phyloP scores from a whole-genome alignment of 1,284 basidiomycete genomes.

The Dichomitus squalens region DNA sequence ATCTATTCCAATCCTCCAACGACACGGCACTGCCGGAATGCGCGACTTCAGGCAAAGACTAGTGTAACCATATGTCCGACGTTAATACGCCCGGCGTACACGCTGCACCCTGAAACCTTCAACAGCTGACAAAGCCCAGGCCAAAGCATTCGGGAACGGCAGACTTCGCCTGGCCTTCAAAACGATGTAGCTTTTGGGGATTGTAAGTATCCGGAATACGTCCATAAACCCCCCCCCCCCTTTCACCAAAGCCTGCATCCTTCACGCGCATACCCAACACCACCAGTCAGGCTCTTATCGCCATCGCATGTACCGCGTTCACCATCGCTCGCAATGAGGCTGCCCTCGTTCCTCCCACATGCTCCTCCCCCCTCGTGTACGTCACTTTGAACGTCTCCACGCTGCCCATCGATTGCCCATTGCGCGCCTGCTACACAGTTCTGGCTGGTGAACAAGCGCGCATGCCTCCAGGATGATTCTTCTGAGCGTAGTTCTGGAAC shows the following conservation, averaged over 20 bases:
- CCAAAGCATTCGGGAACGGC: no score
- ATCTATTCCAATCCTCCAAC: no score
- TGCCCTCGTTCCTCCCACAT: conserved; percentile 20
- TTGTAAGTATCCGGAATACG: background rate
- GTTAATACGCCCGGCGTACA: no score
- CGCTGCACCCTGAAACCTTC: no score
- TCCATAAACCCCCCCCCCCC: background rate
- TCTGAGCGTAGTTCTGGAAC: background rate
- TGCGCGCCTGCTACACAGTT: background rate
- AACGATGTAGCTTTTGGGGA: background rate
- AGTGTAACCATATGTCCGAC: no score
- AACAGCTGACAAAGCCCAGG: no score
- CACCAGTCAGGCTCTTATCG: conserved; percentile 14
- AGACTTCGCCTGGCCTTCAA: background rate
- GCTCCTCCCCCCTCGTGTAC: conserved; percentile 3
- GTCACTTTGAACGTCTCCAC: background rate
- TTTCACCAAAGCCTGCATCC: background rate
- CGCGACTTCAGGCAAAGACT: no score
- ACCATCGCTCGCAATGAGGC: conserved; percentile 20
- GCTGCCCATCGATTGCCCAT: conserved; percentile 15
- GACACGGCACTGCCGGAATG: no score
- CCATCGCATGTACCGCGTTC: conserved; percentile 13
- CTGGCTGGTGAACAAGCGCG: background rate
- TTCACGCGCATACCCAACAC: background rate
- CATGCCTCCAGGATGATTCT: background rate